These are phyloP conservation scores for Casuarina glauca DNA, from an alignment of 306 rosid species.

Conservation along the genomic window DNA sequence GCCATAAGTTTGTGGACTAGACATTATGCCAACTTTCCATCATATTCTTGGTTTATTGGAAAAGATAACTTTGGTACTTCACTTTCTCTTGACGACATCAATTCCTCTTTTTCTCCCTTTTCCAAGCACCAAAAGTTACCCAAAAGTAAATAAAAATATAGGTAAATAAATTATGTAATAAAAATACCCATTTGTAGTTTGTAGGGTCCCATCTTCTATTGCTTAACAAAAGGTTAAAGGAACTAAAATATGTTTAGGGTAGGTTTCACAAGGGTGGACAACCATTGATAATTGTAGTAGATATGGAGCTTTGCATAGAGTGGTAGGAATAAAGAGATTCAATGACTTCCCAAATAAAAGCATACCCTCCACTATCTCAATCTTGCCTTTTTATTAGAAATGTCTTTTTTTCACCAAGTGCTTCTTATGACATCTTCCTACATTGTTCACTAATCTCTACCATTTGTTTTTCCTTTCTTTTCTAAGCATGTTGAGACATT, in stretches of 20 bases:
- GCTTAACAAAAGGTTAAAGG: neutral
- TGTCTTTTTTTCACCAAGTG: slow-evolving; percentile 91
- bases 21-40: no score
- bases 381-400: slow-evolving; percentile 87
- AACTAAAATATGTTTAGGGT: slow-evolving; percentile 7
- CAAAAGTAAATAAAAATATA: neutral
- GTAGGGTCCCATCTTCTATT: no score
- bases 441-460: no score
- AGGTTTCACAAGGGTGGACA: slow-evolving; percentile 97
- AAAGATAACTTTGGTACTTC: neutral
- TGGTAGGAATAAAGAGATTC: slow-evolving; percentile 77
- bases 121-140: neutral
- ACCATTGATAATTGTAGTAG: slow-evolving; percentile 80
- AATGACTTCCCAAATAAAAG: slow-evolving; percentile 79
- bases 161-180: no score
- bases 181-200: no score
- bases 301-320: slow-evolving; percentile 77
- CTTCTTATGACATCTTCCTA: neutral
- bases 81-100: neutral
- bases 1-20: no score
- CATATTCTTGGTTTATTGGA: neutral
- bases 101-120: neutral
- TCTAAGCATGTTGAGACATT: no score
- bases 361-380: slow-evolving; percentile 84
- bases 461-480: no score